Evolutionary conservation across 352 stramenopile genomes (phyloP).

Genomic region (Sclerospora graminicola): DNA sequence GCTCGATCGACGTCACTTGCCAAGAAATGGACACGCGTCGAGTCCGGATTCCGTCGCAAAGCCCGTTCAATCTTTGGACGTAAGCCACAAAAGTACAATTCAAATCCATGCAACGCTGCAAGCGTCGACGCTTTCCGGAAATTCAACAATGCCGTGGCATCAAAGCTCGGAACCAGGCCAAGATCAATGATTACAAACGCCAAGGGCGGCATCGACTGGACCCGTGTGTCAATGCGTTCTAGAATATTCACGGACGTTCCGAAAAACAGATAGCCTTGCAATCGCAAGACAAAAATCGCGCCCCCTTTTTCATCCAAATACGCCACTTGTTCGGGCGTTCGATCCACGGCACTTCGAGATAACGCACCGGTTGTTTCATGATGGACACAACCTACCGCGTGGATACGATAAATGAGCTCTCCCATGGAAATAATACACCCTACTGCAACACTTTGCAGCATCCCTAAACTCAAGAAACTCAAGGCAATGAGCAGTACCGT

Average conservation of each 20-base stretch:
- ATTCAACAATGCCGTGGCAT: constrained; percentile 66
- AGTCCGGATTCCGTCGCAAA: constrained; percentile 37
- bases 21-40: constrained; percentile 36
- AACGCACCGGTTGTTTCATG: constrained; percentile 63
- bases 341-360: constrained; percentile 53
- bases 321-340: constrained; percentile 43
- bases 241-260: constrained; percentile 72
- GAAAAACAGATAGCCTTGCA: constrained; percentile 80
- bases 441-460: constrained; percentile 59
- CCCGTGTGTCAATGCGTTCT: constrained; percentile 59
- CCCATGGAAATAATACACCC: constrained; percentile 76
- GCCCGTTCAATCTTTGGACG: constrained; percentile 38
- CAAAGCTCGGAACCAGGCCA: constrained; percentile 64
- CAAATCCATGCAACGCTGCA: constrained; percentile 54
- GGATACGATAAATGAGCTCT: constrained; percentile 68
- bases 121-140: constrained; percentile 57
- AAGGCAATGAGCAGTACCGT: constrained; percentile 58
- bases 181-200: constrained; percentile 71
- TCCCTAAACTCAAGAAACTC: constrained; percentile 64
- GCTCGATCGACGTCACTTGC: constrained; percentile 40
- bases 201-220: constrained; percentile 44
- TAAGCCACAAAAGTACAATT: constrained; percentile 72
- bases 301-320: constrained; percentile 44
- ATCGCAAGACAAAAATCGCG: constrained; percentile 57
- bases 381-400: constrained; percentile 67